A percentile compares a stretch with the other conserved stretches of the same genome.
Evolutionary conservation across 352 stramenopile species (phyloP).

Genomic region (Saprolegnia parasitica): DNA sequence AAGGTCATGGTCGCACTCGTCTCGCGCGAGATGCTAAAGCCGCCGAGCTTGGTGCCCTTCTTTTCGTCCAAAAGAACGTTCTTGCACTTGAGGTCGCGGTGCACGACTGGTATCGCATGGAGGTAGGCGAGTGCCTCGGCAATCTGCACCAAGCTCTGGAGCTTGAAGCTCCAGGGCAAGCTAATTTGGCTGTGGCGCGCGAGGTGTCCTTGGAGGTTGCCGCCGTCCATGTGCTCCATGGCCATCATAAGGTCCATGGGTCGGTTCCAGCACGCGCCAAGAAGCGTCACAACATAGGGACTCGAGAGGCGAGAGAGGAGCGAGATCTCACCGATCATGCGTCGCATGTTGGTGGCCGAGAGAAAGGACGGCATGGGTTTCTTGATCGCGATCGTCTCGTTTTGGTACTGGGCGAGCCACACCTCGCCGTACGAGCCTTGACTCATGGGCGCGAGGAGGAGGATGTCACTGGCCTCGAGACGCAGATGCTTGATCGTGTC

Average conservation of each 20-base stretch:
- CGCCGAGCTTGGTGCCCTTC: conserved; percentile 20
- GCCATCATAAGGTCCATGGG: conserved; percentile 15
- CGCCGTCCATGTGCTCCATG: conserved; percentile 10
- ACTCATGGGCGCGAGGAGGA: conserved; percentile 30
- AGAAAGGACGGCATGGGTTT: conserved; percentile 31
- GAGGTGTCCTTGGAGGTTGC: neutral
- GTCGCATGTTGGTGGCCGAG: conserved; percentile 22
- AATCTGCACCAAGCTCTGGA: neutral
- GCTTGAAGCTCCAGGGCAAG: conserved; percentile 8
- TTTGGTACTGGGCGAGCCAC: conserved; percentile 32
- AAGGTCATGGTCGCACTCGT: neutral
- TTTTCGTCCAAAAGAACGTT: conserved; percentile 21
- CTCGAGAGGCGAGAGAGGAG: neutral
- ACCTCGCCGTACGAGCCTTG: conserved; percentile 35
- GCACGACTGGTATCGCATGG: conserved; percentile 12
- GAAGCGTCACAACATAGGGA: neutral
- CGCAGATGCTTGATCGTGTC: neutral
- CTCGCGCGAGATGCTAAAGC: conserved; percentile 16
- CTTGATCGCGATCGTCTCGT: conserved; percentile 31
- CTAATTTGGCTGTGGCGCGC: no score
- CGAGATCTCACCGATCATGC: conserved; percentile 11
- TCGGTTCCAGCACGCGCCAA: conserved; percentile 5
- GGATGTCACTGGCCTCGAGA: conserved; percentile 21
- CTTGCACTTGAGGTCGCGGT: conserved; percentile 14
- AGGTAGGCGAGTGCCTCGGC: conserved; percentile 12